These are phyloP conservation scores for Chaetomiaceae sp. DNA, from an alignment of 2,329 filamentous ascomycete genomes.

Conservation along the genomic window DNA sequence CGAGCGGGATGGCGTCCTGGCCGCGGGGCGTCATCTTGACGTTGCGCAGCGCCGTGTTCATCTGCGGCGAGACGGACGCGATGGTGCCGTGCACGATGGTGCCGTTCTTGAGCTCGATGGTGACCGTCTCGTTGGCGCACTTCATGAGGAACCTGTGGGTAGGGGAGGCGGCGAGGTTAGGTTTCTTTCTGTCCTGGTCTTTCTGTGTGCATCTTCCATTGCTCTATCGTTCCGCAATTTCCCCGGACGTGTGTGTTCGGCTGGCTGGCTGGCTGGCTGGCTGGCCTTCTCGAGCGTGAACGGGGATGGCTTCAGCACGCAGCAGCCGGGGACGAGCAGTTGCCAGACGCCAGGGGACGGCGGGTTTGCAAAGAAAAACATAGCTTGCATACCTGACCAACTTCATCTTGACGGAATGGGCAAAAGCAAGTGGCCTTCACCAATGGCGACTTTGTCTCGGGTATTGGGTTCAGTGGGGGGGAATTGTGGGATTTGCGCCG, in stretches of 20 bases:
- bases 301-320: conserved; percentile 34
- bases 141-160: conserved; percentile 88
- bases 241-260: too few relatives aligned
- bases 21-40: conserved; percentile 94
- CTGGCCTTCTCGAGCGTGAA: background rate
- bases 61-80: conserved; percentile 91
- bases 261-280: background rate
- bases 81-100: conserved; percentile 95
- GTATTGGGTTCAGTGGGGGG: background rate
- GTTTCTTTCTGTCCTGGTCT: conserved; percentile 26
- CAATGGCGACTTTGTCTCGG: background rate
- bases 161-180: conserved; percentile 19
- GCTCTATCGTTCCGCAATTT: too few relatives aligned
- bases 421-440: conserved; percentile 9
- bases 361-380: conserved; percentile 18
- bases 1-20: conserved; percentile 79
- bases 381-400: conserved; percentile 84
- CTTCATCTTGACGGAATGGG: conserved; percentile 67
- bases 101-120: conserved; percentile 98
- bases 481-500: background rate
- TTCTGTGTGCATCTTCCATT: too few relatives aligned
- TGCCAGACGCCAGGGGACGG: background rate
- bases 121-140: conserved; percentile 97
- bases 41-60: conserved; percentile 94
- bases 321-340: conserved; percentile 16